These are phyloP conservation scores for Adansonia rubrostipa DNA, from an alignment of 441 rosid genomes.

Conservation along the genomic window DNA sequence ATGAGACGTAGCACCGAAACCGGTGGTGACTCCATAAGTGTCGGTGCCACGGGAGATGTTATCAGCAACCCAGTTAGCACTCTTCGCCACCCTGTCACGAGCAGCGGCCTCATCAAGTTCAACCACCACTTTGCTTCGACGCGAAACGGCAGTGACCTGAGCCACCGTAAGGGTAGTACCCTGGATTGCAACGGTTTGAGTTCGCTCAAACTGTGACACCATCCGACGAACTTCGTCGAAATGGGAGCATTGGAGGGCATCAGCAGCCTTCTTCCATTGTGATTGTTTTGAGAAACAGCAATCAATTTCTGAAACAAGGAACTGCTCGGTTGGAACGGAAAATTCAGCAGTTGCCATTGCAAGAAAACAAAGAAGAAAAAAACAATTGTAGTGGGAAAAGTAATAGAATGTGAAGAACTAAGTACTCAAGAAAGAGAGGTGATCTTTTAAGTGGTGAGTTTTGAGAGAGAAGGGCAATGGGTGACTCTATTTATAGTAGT, in stretches of 20 bases:
- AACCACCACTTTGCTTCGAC: slow-evolving; percentile 29
- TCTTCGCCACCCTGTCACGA: slow-evolving; percentile 37
- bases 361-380: neutral
- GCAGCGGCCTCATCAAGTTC: slow-evolving; percentile 37
- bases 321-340: neutral
- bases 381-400: neutral
- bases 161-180: slow-evolving; percentile 49
- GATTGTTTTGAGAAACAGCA: neutral
- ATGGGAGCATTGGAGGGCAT: slow-evolving; percentile 38
- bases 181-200: slow-evolving; percentile 38
- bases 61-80: slow-evolving; percentile 48
- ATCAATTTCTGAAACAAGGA: neutral
- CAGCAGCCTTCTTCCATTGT: slow-evolving; percentile 44
- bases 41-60: slow-evolving; percentile 43
- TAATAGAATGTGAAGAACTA: neutral
- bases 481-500: slow-evolving; percentile 20
- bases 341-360: slow-evolving; percentile 20
- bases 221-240: slow-evolving; percentile 37
- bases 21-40: slow-evolving; percentile 52
- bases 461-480: neutral
- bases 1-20: slow-evolving; percentile 50
- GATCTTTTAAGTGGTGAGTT: slow-evolving; percentile 25
- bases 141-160: slow-evolving; percentile 44
- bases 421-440: neutral
- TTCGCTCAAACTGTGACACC: slow-evolving; percentile 34